A percentile compares a stretch with the other conserved stretches of the same genome.
Evolutionary conservation across 2,329 filamentous ascomycete species (phyloP).

Genomic region (Orbilia javanica): DNA sequence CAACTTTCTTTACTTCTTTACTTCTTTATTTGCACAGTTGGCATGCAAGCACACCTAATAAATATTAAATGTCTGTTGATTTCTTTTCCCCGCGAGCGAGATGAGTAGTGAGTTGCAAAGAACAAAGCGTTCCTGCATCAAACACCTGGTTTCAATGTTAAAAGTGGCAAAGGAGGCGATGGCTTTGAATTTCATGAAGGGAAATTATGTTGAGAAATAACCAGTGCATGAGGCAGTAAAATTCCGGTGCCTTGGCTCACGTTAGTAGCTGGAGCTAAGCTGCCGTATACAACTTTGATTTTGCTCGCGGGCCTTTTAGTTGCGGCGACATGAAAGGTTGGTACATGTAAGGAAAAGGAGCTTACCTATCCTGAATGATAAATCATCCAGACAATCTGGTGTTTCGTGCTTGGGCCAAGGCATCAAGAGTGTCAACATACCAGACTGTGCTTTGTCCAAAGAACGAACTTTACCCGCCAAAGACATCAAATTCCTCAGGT

Average conservation of each 20-base stretch:
- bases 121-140: conserved; percentile 30
- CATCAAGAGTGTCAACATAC: conserved; percentile 44
- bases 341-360: conserved; percentile 9
- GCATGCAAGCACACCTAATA: neutral
- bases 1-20: no score
- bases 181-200: conserved; percentile 37
- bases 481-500: conserved; percentile 43
- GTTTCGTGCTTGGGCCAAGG: conserved; percentile 20
- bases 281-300: conserved; percentile 7
- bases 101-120: conserved; percentile 21
- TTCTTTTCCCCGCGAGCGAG: neutral
- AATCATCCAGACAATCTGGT: neutral
- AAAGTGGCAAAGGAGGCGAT: conserved; percentile 58
- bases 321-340: conserved; percentile 21
- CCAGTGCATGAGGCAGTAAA: conserved; percentile 30
- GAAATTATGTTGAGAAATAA: conserved; percentile 50
- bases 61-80: conserved; percentile 15
- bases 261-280: conserved; percentile 23
- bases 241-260: conserved; percentile 49
- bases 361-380: neutral
- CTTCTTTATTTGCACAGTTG: neutral
- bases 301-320: conserved; percentile 23
- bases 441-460: conserved; percentile 31
- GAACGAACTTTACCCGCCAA: conserved; percentile 34
- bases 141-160: conserved; percentile 29